Base-by-base conservation (phyloP, 345 rosid species). In the Dipteronia dyeriana region DNA sequence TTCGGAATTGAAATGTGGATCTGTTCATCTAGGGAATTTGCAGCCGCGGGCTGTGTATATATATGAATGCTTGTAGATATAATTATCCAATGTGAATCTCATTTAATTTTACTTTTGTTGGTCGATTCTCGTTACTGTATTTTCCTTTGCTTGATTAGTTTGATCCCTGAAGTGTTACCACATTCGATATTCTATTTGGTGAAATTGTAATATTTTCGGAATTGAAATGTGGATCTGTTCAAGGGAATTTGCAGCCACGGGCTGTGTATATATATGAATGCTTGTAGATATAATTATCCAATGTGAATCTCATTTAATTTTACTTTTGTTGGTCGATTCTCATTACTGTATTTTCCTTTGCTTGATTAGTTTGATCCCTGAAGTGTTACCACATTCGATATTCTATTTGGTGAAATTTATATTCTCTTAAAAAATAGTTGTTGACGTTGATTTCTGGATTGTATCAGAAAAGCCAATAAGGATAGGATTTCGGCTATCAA, bases 201-300 rank as follows among this genome's bases (percentile, higher is more conserved):
- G 66, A 19, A 74, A 43, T 26, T 61, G 68, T 61, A 16, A 16
- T 31, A 23, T 43, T 22, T 62, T 47, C 61, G 57, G n/a, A 53
- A 53, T 14, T 53, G 57, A 9, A 53, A 53, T 53, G 17, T 53
- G n/a, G 57, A 53, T 53, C 17, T 16, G 17, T 51, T 53, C 57
- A 53, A 17, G 19, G 68, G 57, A 47, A 12, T 29, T 65, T 49
- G 49, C n/a, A 1, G 34, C 20, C 54, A 66, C 56, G 12, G 3
- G 22, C 20, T 66, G 72, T 66, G 20, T 66, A 75, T 75, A 54
- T 34, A 49, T 53, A 34, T 34, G 68, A 19, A 64, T 45, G 26
- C 19, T 23, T 61, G 49, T 74, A 29, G 41, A 9, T 67, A 41
- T 74, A 57, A 57, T 64, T 63, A 26, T 64, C 17, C 51, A 14